These are phyloP conservation scores for Psidium friedrichsthalianum DNA, from an alignment of 345 rosid genomes.

Conservation along the genomic window DNA sequence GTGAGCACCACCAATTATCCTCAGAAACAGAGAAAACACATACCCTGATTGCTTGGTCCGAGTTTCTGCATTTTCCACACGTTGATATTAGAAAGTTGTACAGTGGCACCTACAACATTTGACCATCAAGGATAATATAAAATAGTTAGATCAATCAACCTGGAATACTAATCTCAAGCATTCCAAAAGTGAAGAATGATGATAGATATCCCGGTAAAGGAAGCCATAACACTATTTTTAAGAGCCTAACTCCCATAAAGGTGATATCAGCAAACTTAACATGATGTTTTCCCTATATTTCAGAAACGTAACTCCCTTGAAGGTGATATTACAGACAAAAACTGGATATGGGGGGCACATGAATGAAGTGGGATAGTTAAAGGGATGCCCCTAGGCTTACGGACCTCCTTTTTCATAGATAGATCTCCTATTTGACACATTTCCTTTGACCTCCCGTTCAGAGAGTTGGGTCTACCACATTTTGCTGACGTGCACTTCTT, in stretches of 20 bases:
- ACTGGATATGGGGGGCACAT: background rate
- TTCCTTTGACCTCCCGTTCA: background rate
- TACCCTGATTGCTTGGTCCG: slow-evolving; percentile 62
- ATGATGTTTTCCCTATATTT: background rate
- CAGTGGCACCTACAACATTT: slow-evolving; percentile 45
- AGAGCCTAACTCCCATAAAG: background rate
- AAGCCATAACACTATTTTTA: background rate
- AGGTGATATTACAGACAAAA: background rate
- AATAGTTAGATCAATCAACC: background rate
- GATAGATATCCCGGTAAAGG: background rate
- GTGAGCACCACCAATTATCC: background rate
- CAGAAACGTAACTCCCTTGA: background rate
- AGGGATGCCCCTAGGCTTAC: background rate
- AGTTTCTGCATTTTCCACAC: slow-evolving; percentile 82
- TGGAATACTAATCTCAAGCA: background rate
- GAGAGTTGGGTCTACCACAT: background rate
- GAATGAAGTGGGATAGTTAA: background rate
- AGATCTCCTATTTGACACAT: background rate
- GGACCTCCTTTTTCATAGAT: background rate
- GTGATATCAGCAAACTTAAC: background rate
- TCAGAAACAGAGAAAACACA: background rate
- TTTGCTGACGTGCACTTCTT: background rate
- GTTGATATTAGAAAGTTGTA: slow-evolving; percentile 82
- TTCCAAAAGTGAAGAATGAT: background rate
- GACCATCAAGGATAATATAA: background rate